Evolutionary conservation across 345 rosid species (phyloP).

Genomic region (Firmiana major): DNA sequence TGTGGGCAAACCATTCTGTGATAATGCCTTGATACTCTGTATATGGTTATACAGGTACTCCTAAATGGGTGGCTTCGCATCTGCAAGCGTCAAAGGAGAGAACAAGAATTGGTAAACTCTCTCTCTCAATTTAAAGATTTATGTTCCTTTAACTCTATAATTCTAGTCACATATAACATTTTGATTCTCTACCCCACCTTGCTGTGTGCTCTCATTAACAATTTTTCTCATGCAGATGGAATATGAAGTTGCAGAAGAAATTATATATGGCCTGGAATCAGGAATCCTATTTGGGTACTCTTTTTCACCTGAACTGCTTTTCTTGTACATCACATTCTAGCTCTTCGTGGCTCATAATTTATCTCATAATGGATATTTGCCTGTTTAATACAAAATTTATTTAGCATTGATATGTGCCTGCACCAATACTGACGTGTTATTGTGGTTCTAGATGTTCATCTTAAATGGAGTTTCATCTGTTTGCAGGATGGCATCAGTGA

Average conservation of each 20-base stretch:
- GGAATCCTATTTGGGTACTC: slow-evolving; percentile 90
- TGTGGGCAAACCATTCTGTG: slow-evolving; percentile 6
- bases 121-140: background rate
- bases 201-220: slow-evolving; percentile 3
- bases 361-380: background rate
- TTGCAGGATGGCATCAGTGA: slow-evolving; percentile 93
- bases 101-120: slow-evolving; percentile 66
- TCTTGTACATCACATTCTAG: background rate
- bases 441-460: background rate
- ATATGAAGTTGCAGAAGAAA: slow-evolving; percentile 97
- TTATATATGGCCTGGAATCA: slow-evolving; percentile 93
- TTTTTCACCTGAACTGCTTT: slow-evolving; percentile 10
- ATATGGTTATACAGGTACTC: slow-evolving; percentile 46
- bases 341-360: background rate
- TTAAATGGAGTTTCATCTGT: slow-evolving; percentile 10
- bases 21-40: slow-evolving; percentile 15
- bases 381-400: background rate
- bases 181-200: background rate
- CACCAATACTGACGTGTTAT: background rate
- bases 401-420: background rate
- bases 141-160: background rate
- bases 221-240: slow-evolving; percentile 55
- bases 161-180: background rate
- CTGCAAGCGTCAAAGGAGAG: slow-evolving; percentile 74
- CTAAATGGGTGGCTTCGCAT: slow-evolving; percentile 93